These are phyloP conservation scores for Sporodiniella umbellata DNA, from an alignment of 371 early-diverging fungal genomes.

Conservation along the genomic window DNA sequence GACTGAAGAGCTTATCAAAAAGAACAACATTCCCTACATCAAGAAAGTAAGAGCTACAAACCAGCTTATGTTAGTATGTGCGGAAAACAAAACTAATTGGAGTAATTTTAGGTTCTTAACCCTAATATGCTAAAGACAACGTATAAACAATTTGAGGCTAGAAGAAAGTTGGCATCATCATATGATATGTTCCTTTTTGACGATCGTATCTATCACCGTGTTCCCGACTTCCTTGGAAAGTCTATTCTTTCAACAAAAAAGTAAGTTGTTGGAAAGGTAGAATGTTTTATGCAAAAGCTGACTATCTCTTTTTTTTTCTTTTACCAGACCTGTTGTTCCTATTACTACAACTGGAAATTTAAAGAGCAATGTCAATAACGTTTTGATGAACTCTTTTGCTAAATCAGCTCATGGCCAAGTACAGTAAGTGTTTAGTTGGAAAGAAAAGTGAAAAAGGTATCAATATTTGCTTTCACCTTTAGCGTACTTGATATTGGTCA, in stretches of 20 bases:
- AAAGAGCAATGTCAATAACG: conserved; percentile 7
- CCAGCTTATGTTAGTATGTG: neutral
- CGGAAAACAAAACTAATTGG: neutral
- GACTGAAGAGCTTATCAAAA: conserved; percentile 8
- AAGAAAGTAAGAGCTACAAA: conserved; percentile 13
- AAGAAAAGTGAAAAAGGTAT: neutral
- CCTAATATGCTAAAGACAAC: conserved; percentile 29
- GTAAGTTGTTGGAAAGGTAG: too few relatives aligned
- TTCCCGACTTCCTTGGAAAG: conserved; percentile 79
- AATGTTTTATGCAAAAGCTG: too few relatives aligned
- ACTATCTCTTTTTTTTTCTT: too few relatives aligned
- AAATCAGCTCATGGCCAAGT: conserved; percentile 10
- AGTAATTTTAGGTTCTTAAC: neutral
- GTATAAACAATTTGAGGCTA: conserved; percentile 76
- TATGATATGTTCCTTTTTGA: conserved; percentile 86
- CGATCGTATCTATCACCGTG: conserved; percentile 66
- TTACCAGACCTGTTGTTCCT: too few relatives aligned
- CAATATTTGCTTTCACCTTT: too few relatives aligned
- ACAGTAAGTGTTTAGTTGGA: conserved; percentile 12
- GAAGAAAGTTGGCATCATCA: conserved; percentile 62
- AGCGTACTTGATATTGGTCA: conserved; percentile 17
- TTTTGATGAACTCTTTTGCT: conserved; percentile 9
- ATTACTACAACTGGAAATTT: conserved; percentile 7
- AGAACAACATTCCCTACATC: neutral
- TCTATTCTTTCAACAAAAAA: conserved; percentile 78